Base-by-base conservation (phyloP, 176 grass and related monocot species). In the Pontederia crassipes region DNA sequence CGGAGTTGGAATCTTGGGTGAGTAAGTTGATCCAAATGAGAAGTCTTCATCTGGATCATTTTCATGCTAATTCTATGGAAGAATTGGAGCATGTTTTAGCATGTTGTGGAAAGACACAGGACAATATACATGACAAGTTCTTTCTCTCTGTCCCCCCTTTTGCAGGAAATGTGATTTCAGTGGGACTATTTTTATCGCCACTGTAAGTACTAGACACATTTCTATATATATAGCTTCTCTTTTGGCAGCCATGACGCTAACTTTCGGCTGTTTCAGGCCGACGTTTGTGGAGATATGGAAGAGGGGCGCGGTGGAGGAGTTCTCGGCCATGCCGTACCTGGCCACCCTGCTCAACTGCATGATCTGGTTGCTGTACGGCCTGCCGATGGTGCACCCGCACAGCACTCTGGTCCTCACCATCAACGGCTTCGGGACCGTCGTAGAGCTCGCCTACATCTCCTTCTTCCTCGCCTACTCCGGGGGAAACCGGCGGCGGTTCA, bases 271-370 rank as follows among this genome's bases (percentile, higher is more conserved):
- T 7, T 40, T 40, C 84, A 95, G 89, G 66, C 89, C 89, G 62
- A 95, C 89, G 49, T 95, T 95, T 71, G 52, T 11, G n/a, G 62
- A 52, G 11, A 95, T 95, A 87, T 86, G 89, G 82, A 95, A 95
- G 69, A 95, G 83, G 57, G 12, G 74, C 9, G 64, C 89, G 52
- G 89, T 95, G 66, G 82, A 95, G 72, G 82, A 86, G 72, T 95
- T 86, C 85, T 95, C 89, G 28, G 45, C 85, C 51, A 71, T 95
- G 54, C 89, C 89, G 49, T 95, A 95, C 77, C 57, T 89, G 7
- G 85, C 83, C 18, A 95, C 89, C 51, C 89, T 95, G 8, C 85
- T 95, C 16, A 95, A 95, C 77, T 95, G 89, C 89, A 85, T 95
- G 89, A 89, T 95, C 82, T 95, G 89, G 89, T 82, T 95, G 69